Evolutionary conservation across 176 grass and related monocot genomes (phyloP).

Genomic region (Bonia amplexicaulis): DNA sequence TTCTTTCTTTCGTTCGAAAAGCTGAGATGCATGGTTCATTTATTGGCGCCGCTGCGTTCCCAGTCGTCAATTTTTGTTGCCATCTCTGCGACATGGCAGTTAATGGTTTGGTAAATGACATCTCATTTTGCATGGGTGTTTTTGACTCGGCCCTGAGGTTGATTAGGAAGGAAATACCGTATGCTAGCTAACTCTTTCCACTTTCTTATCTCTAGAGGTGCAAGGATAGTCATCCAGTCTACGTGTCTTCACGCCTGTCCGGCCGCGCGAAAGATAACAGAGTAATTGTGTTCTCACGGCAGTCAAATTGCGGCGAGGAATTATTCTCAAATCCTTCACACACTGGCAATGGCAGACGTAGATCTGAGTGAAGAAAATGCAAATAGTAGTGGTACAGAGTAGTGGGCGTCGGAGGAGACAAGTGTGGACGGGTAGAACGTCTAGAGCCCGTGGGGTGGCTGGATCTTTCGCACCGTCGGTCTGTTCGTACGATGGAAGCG

Average conservation of each 20-base stretch:
- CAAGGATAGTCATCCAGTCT: not conserved
- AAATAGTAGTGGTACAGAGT: not conserved
- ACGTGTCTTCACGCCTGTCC: not conserved
- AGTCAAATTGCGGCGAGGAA: not conserved
- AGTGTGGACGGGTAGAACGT: constrained; percentile 38
- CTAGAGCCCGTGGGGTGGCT: constrained; percentile 2
- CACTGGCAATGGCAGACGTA: not conserved
- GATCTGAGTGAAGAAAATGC: not conserved
- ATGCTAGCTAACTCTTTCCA: not conserved
- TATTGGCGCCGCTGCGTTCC: constrained; percentile 8
- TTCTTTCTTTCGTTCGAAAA: not conserved
- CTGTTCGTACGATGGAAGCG: constrained; percentile 22
- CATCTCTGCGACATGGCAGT: constrained; percentile 18
- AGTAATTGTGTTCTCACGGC: not conserved
- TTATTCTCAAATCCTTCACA: not conserved
- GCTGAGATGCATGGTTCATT: not conserved
- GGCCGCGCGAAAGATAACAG: not conserved
- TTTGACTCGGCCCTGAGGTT: not conserved
- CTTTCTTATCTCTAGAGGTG: not conserved
- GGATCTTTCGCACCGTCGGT: constrained; percentile 33
- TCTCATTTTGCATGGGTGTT: not conserved
- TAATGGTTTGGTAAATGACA: not conserved
- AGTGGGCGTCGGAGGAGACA: not conserved
- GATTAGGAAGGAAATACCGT: not conserved
- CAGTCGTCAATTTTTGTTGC: not conserved